phyloP scores from a whole-genome alignment of 2,329 filamentous ascomycete species.

The Aspergillus tamarii region DNA sequence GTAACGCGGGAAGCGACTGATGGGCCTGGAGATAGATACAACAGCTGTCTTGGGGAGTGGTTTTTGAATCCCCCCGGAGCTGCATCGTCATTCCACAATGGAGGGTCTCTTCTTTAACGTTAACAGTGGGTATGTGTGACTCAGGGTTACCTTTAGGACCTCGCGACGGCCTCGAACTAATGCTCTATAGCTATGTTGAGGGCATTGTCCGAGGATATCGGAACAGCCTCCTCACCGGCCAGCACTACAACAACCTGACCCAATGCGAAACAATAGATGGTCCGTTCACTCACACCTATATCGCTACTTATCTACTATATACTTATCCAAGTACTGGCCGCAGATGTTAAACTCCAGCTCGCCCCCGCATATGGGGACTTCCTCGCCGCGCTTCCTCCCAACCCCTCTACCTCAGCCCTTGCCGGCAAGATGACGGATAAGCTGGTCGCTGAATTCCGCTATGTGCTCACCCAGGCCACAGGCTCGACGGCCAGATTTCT shows the following conservation, averaged over 20 bases:
- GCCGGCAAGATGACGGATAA: conserved; percentile 97
- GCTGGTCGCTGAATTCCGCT: conserved; percentile 95
- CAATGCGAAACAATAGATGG: conserved; percentile 98
- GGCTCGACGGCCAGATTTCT: conserved; percentile 93
- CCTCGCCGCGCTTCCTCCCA: conserved; percentile 88
- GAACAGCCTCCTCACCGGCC: conserved; percentile 84
- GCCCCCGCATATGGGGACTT: conserved; percentile 97
- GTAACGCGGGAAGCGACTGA: conserved; percentile 28
- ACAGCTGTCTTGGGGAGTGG: conserved; percentile 14
- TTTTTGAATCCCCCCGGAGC: conserved; percentile 15
- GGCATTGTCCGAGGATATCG: conserved; percentile 96
- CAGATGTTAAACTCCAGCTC: conserved; percentile 97
- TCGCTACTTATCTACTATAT: conserved; percentile 7
- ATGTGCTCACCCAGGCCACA: conserved; percentile 89
- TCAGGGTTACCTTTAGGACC: not conserved
- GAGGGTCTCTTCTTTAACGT: conserved; percentile 95
- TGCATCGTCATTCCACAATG: conserved; percentile 57
- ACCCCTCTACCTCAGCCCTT: conserved; percentile 93
- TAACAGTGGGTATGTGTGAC: conserved; percentile 73
- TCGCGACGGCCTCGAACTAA: conserved; percentile 21
- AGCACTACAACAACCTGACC: conserved; percentile 93
- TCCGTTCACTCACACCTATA: conserved; percentile 47
- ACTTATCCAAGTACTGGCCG: conserved; percentile 5
- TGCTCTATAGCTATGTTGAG: conserved; percentile 77
- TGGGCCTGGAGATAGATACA: conserved; percentile 13